Base-by-base conservation (phyloP, 768 basidiomycete genomes). In the Leccinum barrowsii region DNA sequence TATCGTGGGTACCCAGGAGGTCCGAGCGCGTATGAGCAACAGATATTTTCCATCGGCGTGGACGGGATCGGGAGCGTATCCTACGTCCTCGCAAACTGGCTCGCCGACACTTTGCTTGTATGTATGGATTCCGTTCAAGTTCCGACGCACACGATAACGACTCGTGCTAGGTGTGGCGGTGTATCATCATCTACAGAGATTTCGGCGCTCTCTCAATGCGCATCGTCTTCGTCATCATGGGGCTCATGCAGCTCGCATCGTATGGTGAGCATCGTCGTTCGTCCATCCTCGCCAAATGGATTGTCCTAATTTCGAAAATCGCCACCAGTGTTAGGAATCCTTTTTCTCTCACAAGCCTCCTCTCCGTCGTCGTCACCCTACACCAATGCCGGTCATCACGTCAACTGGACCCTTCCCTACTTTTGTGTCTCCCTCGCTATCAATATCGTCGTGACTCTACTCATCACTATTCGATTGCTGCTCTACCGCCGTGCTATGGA, bases 321-420 rank as follows among this genome's bases (percentile, higher is more conserved):
- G 8, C n/a, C 4, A 42, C 17, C 6, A 71, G 71, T 59, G 37
- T 21, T 71, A 2, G 70, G 70, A 15, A 8, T 52, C 10, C 54
- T 73, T 44, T 71, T 73, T 34, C 61, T 71, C 21, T 0, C 54
- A 4, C 70, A 71, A 21, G 52, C 69, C 4, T 67, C 71, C n/a
- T 63, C 67, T 0, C 70, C 71, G 3, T 50, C 57, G 2, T 69
- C 69, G 1, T 73, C 71, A 0, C 70, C 70, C 7, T 74, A 58
- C 65, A 59, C 35, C 7, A 59, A 60, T 19, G 34, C 55, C 12
- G 59, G 56, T 3, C 56, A 34, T 5, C 5, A 42, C 5, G 51
- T 70, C 49, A 67, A 68, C 15, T 73, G 68, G 61, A 72, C 70
- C 4, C 5, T 63, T 8, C 67, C 73, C 21, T 73, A 73, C 40